Percentiles rank a stretch among this genome's conserved stretches.
phyloP scores from a whole-genome alignment of 495 filamentous ascomycete species.

The Penicillium cinerascens region DNA sequence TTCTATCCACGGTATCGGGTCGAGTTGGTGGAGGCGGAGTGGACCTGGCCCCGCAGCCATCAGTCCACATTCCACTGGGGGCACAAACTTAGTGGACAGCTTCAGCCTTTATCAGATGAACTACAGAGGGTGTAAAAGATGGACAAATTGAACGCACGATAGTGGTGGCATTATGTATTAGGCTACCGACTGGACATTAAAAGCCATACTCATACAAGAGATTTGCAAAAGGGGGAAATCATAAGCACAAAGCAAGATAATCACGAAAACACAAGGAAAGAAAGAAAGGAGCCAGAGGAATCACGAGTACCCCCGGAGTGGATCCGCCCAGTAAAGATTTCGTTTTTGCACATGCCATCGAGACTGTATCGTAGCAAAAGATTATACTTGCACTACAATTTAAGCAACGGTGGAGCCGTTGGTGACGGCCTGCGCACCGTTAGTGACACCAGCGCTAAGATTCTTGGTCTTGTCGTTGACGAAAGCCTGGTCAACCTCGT shows the following conservation, averaged over 20 bases:
- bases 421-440: conserved; percentile 14
- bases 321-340: not conserved
- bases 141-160: not conserved
- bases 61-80: not conserved
- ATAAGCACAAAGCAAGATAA: conserved; percentile 13
- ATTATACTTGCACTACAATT: not conserved
- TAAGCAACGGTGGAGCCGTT: conserved; percentile 24
- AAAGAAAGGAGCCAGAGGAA: conserved; percentile 6
- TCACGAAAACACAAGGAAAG: conserved; percentile 6
- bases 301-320: not conserved
- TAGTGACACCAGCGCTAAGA: conserved; percentile 9
- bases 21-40: not conserved
- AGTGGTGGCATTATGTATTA: conserved; percentile 29
- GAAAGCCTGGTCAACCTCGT: conserved; percentile 54
- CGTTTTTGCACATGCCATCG: conserved; percentile 4
- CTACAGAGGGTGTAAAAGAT: not conserved
- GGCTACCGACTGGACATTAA: conserved; percentile 18
- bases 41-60: not conserved
- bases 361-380: not conserved
- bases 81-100: not conserved
- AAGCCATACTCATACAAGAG: conserved; percentile 23
- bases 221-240: conserved; percentile 28
- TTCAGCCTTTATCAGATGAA: too few relatives aligned
- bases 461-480: conserved; percentile 27
- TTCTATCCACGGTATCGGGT: not conserved